These are phyloP conservation scores for Byssochlamys sp. DNA, from an alignment of 2,329 filamentous ascomycete genomes.

Conservation along the genomic window DNA sequence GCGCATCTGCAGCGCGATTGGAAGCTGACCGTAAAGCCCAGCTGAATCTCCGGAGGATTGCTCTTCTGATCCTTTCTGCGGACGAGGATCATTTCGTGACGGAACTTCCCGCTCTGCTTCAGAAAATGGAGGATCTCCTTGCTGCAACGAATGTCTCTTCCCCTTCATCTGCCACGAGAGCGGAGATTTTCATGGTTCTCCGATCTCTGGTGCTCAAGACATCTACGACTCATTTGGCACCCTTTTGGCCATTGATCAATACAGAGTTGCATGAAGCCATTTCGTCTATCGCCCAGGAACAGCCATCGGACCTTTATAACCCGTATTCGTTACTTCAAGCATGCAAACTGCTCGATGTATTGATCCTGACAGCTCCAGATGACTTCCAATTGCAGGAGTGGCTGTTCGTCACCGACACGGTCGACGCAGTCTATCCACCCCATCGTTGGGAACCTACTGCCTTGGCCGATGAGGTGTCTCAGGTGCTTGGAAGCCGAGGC, in stretches of 20 bases:
- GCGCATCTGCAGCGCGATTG: constrained; percentile 82
- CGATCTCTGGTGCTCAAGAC: constrained; percentile 72
- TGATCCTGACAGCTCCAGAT: constrained; percentile 79
- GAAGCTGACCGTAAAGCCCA: constrained; percentile 91
- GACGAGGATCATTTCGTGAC: constrained; percentile 69
- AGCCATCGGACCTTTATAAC: constrained; percentile 66
- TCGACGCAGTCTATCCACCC: constrained; percentile 84
- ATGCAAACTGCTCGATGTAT: constrained; percentile 81
- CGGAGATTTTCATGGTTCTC: constrained; percentile 81
- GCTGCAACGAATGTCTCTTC: constrained; percentile 77
- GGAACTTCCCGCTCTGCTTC: constrained; percentile 63
- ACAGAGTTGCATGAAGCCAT: constrained; percentile 73
- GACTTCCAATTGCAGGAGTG: constrained; percentile 98
- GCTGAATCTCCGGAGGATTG: constrained; percentile 73
- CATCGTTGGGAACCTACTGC: constrained; percentile 59
- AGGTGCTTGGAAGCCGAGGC: constrained; percentile 54
- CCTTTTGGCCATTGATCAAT: constrained; percentile 84
- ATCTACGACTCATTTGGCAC: constrained; percentile 67
- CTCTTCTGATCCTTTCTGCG: constrained; percentile 67
- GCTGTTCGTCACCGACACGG: constrained; percentile 94
- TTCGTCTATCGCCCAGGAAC: constrained; percentile 60
- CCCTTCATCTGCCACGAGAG: constrained; percentile 77
- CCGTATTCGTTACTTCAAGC: constrained; percentile 73
- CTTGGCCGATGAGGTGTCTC: constrained; percentile 74
- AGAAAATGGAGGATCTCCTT: constrained; percentile 79